A percentile compares a stretch with the other conserved stretches of the same genome.
Evolutionary conservation across 2,329 filamentous ascomycete species (phyloP).

Genomic region (Talaromyces sp.): DNA sequence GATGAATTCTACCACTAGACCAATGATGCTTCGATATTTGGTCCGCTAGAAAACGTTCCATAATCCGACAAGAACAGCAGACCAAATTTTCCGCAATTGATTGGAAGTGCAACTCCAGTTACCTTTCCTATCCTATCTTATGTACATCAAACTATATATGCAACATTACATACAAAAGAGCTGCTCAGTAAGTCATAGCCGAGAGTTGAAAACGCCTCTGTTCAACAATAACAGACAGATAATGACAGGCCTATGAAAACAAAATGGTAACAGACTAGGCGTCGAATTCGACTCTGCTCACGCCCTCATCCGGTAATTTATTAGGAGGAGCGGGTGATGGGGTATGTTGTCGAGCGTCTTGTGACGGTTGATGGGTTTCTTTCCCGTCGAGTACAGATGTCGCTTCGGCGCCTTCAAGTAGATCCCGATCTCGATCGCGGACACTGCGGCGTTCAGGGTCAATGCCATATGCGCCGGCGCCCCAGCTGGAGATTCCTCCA

Average conservation of each 20-base stretch:
- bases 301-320: background rate
- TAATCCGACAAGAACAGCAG: background rate
- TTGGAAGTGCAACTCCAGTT: background rate
- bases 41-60: background rate
- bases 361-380: slow-evolving; percentile 18
- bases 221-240: background rate
- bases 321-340: background rate
- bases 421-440: slow-evolving; percentile 63
- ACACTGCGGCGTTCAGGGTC: slow-evolving; percentile 63
- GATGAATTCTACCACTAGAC: slow-evolving; percentile 28
- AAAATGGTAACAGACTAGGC: slow-evolving; percentile 1
- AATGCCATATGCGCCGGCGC: slow-evolving; percentile 45
- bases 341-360: background rate
- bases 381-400: slow-evolving; percentile 34
- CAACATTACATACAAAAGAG: background rate
- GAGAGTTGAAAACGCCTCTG: background rate
- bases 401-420: slow-evolving; percentile 72
- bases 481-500: slow-evolving; percentile 36
- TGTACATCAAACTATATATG: slow-evolving; percentile 5
- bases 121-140: background rate
- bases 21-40: slow-evolving; percentile 18
- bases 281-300: slow-evolving; percentile 18
- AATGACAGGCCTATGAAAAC: background rate
- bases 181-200: background rate
- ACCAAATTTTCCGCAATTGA: too few species aligned